A percentile compares a stretch with the other conserved stretches of the same genome.
These are phyloP conservation scores for Hevea brasiliensis DNA, from an alignment of 345 rosid species.

Conservation along the genomic window DNA sequence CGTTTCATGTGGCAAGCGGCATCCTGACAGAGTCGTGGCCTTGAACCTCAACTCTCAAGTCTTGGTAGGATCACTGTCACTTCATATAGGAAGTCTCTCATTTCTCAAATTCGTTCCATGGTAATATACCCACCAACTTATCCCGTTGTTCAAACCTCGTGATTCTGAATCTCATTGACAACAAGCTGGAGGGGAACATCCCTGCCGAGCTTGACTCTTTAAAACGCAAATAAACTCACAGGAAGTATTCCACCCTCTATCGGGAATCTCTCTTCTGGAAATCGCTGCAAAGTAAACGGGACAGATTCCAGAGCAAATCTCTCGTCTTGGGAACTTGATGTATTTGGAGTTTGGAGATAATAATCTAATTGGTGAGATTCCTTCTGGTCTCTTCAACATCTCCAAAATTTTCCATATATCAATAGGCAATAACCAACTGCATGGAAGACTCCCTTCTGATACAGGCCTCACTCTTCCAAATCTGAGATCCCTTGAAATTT, in stretches of 20 bases:
- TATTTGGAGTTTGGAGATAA: constrained; percentile 12
- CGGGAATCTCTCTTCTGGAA: neutral
- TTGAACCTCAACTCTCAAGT: neutral
- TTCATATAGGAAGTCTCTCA: constrained; percentile 1
- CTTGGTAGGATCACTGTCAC: neutral
- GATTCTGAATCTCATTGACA: neutral
- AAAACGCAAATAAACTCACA: neutral
- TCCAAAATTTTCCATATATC: constrained; percentile 14
- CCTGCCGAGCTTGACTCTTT: constrained; percentile 1
- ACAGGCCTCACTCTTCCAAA: constrained; percentile 9
- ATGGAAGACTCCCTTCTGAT: constrained; percentile 14
- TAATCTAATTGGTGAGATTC: constrained; percentile 12
- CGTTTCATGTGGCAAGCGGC: neutral
- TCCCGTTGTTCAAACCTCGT: neutral
- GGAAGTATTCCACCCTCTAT: constrained; percentile 3
- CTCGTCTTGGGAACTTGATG: neutral
- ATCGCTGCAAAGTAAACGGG: neutral
- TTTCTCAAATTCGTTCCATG: neutral
- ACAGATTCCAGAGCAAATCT: constrained; percentile 14
- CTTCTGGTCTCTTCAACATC: constrained; percentile 16
- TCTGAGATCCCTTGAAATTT: neutral
- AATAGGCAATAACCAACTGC: constrained; percentile 16
- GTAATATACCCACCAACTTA: neutral
- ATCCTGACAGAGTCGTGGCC: neutral
- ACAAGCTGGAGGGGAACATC: neutral